A percentile compares a stretch with the other conserved stretches of the same genome.
Evolutionary conservation across 768 basidiomycete species (phyloP).

Genomic region (Amanita rimosa): DNA sequence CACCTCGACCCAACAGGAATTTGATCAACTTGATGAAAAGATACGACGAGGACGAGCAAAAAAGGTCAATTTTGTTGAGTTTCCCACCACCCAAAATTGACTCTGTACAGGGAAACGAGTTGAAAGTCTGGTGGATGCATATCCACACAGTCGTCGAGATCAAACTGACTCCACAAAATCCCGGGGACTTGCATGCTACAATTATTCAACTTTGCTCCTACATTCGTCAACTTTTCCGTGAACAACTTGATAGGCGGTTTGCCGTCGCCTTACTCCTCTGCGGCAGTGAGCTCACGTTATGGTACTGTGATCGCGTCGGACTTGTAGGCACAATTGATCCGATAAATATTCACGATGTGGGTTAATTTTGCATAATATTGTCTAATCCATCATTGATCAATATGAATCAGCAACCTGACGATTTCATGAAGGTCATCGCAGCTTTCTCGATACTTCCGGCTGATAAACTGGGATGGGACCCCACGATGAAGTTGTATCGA

Average conservation of each 20-base stretch:
- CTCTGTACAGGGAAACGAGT: not conserved
- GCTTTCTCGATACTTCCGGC: not conserved
- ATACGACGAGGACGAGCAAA: not conserved
- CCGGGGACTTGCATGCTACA: not conserved
- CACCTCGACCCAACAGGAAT: not conserved
- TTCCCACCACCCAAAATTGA: not conserved
- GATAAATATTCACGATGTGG: constrained; percentile 7
- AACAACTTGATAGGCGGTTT: constrained; percentile 9
- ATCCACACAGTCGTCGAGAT: not conserved
- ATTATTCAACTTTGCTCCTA: constrained; percentile 3
- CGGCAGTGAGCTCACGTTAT: constrained; percentile 3
- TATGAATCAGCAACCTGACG: not conserved
- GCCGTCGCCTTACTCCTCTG: constrained; percentile 4
- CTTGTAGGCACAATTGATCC: constrained; percentile 6
- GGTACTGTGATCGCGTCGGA: constrained; percentile 8
- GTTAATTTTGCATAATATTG: not conserved
- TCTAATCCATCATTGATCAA: not conserved
- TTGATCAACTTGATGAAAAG: not conserved
- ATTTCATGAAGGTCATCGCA: not conserved
- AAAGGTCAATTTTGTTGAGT: not conserved
- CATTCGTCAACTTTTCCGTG: constrained; percentile 8
- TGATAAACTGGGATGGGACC: not conserved
- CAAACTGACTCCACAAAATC: not conserved
- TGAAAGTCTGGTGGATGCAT: not conserved
- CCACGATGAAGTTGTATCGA: not conserved